phyloP scores from a whole-genome alignment of 2,329 filamentous ascomycete genomes.

The Xylariales sp. region DNA sequence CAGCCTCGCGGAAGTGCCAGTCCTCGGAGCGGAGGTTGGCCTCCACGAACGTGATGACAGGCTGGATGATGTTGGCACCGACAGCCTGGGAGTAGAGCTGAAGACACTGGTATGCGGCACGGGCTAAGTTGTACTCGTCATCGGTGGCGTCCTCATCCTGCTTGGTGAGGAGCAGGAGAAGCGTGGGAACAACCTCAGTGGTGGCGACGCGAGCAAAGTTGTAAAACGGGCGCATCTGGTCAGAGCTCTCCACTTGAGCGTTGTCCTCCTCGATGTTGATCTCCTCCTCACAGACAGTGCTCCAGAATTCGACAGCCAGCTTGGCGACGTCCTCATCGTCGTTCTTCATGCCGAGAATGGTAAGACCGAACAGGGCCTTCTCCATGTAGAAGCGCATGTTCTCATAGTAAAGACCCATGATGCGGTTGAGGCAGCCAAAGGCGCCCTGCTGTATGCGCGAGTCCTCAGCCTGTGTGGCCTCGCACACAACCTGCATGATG shows the following conservation, averaged over 20 bases:
- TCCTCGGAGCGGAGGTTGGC: conserved; percentile 83
- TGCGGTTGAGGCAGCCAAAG: conserved; percentile 95
- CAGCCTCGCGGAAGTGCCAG: conserved; percentile 93
- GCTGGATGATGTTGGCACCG: conserved; percentile 74
- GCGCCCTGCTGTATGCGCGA: conserved; percentile 89
- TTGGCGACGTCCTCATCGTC: conserved; percentile 97
- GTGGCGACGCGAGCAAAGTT: conserved; percentile 94
- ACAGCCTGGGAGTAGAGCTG: conserved; percentile 95
- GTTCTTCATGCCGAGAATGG: conserved; percentile 97
- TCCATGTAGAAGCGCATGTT: conserved; percentile 99
- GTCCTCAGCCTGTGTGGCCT: conserved; percentile 93
- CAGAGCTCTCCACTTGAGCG: conserved; percentile 70
- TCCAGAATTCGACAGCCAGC: conserved; percentile 98
- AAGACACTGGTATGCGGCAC: conserved; percentile 93
- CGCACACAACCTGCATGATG: conserved; percentile 99
- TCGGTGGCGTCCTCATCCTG: conserved; percentile 96
- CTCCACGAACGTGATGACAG: conserved; percentile 89
- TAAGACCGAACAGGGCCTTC: conserved; percentile 95
- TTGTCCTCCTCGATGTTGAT: conserved; percentile 98
- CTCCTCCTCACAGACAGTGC: conserved; percentile 99
- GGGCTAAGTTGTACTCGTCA: conserved; percentile 95
- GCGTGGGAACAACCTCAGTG: conserved; percentile 87
- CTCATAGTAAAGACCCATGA: conserved; percentile 98
- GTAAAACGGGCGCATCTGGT: conserved; percentile 87
- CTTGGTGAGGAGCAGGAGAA: conserved; percentile 85